These are phyloP conservation scores for Gonapodya prolifera DNA, from an alignment of 192 early-diverging fungal species.

Conservation along the genomic window DNA sequence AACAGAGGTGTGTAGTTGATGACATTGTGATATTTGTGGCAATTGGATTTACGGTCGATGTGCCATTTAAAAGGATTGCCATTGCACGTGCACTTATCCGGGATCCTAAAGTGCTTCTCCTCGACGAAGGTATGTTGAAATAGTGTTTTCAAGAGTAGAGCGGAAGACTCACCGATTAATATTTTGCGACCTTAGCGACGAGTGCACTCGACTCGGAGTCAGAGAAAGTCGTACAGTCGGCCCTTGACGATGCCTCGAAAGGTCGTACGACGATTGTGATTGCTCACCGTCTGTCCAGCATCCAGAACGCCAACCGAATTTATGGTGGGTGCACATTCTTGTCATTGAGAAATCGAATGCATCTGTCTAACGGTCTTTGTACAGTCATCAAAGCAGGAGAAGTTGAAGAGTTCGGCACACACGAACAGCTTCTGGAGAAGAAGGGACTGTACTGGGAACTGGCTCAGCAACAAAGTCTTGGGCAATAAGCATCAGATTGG, in stretches of 20 bases:
- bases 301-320: conserved; percentile 52
- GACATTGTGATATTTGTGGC: neutral
- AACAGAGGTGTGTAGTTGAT: conserved; percentile 19
- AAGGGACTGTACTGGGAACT: conserved; percentile 29
- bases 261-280: conserved; percentile 60
- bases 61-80: neutral
- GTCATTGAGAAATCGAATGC: neutral
- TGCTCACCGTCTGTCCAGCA: conserved; percentile 54
- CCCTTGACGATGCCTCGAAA: conserved; percentile 34
- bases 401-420: conserved; percentile 46
- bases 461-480: conserved; percentile 35
- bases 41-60: neutral
- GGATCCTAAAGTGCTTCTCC: conserved; percentile 29
- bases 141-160: neutral
- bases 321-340: conserved; percentile 14
- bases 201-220: no score
- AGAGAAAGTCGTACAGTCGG: conserved; percentile 52
- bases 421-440: conserved; percentile 36
- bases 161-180: neutral
- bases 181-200: no score
- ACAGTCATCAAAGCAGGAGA: conserved; percentile 26
- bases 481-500: neutral
- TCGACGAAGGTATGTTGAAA: conserved; percentile 34
- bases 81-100: conserved; percentile 56
- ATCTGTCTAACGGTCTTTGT: conserved; percentile 1